phyloP scores from a whole-genome alignment of 2,329 filamentous ascomycete genomes.

The Helotiales sp. region DNA sequence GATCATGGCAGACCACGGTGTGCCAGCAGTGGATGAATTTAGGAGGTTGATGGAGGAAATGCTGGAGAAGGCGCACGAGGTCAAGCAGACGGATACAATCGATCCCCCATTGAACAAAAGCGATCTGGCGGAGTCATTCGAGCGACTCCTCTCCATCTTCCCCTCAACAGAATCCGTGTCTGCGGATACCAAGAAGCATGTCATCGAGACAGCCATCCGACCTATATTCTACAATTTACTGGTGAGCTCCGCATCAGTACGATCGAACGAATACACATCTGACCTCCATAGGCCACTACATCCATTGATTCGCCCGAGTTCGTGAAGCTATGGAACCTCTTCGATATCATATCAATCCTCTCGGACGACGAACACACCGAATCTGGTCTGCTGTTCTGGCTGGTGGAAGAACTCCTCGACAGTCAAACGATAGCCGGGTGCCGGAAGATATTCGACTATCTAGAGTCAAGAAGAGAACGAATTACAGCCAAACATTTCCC shows the following conservation, averaged over 20 bases:
- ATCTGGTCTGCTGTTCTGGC: slow-evolving; percentile 79
- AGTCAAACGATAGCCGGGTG: slow-evolving; percentile 94
- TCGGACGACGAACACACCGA: slow-evolving; percentile 80
- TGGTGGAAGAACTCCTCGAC: slow-evolving; percentile 93
- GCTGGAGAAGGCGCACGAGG: slow-evolving; percentile 55
- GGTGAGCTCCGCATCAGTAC: slow-evolving; percentile 51
- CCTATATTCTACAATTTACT: slow-evolving; percentile 77
- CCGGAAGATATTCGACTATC: slow-evolving; percentile 87
- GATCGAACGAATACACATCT: slow-evolving; percentile 33
- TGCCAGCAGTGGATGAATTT: slow-evolving; percentile 55
- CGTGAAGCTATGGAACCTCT: slow-evolving; percentile 85
- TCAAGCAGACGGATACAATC: slow-evolving; percentile 61
- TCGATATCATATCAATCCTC: slow-evolving; percentile 87
- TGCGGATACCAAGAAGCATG: slow-evolving; percentile 40
- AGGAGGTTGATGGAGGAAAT: slow-evolving; percentile 55
- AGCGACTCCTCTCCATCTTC: slow-evolving; percentile 44
- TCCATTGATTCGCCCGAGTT: slow-evolving; percentile 78
- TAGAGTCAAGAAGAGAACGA: slow-evolving; percentile 88
- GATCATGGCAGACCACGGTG: slow-evolving; percentile 52
- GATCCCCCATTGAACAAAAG: slow-evolving; percentile 75
- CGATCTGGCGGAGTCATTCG: slow-evolving; percentile 55
- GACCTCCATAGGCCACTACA: slow-evolving; percentile 62
- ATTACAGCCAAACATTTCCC: slow-evolving; percentile 80
- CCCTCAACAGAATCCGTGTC: slow-evolving; percentile 23
- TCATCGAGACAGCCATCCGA: slow-evolving; percentile 82